A percentile compares a stretch with the other conserved stretches of the same genome.
phyloP scores from a whole-genome alignment of 2,329 filamentous ascomycete species.

The Cytospora schulzeri region DNA sequence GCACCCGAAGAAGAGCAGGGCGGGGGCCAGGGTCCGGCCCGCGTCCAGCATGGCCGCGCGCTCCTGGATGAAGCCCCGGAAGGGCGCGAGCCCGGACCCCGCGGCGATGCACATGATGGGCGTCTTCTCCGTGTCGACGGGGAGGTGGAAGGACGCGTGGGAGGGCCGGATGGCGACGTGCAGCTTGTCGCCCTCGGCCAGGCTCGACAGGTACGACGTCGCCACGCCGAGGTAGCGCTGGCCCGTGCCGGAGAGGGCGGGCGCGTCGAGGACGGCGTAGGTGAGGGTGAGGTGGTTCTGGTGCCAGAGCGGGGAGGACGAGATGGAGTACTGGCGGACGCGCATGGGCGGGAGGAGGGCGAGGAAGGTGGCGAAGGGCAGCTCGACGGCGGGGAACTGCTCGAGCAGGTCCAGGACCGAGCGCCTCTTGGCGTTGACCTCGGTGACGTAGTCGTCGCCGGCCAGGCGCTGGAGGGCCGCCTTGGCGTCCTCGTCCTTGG shows the following conservation, averaged over 20 bases:
- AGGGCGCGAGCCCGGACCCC: conserved; percentile 61
- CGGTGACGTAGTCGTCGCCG: conserved; percentile 41
- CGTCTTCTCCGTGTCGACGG: conserved; percentile 45
- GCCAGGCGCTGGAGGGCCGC: conserved; percentile 42
- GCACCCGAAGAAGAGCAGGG: conserved; percentile 68
- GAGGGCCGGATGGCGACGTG: conserved; percentile 53
- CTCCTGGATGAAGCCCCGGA: conserved; percentile 64
- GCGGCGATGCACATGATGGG: conserved; percentile 55
- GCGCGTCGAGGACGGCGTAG: conserved; percentile 64
- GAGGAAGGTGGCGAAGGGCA: conserved; percentile 63
- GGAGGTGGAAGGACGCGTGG: conserved; percentile 50
- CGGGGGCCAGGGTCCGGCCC: conserved; percentile 56
- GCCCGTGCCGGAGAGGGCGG: conserved; percentile 52
- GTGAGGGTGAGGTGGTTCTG: conserved; percentile 62
- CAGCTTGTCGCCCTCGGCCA: conserved; percentile 46
- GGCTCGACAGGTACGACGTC: conserved; percentile 58
- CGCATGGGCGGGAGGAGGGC: conserved; percentile 66
- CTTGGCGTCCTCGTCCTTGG: conserved; percentile 46
- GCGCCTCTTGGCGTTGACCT: conserved; percentile 50
- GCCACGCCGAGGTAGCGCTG: conserved; percentile 57
- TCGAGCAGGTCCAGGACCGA: conserved; percentile 65
- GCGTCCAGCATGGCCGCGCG: conserved; percentile 53
- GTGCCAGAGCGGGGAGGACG: conserved; percentile 67
- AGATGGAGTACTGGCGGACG: conserved; percentile 59
- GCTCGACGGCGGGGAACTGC: conserved; percentile 51